phyloP scores from a whole-genome alignment of 2,329 filamentous ascomycete species.

The Monosporascus sp. region DNA sequence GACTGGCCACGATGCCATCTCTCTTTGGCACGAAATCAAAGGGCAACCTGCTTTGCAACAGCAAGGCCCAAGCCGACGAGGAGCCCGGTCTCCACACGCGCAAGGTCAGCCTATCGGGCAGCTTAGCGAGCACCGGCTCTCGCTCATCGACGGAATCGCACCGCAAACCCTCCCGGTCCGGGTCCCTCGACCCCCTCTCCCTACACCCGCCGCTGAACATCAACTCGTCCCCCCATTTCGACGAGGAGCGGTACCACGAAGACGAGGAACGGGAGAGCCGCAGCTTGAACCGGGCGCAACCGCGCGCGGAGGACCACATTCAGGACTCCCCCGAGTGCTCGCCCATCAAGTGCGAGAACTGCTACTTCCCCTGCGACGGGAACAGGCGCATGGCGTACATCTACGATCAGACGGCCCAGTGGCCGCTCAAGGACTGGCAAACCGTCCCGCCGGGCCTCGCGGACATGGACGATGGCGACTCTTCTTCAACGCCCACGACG shows the following conservation, averaged over 20 bases:
- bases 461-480: slow-evolving; percentile 8
- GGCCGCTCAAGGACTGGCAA: slow-evolving; percentile 30
- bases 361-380: slow-evolving; percentile 18
- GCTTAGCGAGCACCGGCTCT: slow-evolving; percentile 22
- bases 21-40: slow-evolving; percentile 25
- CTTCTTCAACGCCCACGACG: slow-evolving; percentile 7
- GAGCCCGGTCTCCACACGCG: slow-evolving; percentile 12
- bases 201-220: slow-evolving; percentile 25
- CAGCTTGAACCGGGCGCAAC: slow-evolving; percentile 16
- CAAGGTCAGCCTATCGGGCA: slow-evolving; percentile 14
- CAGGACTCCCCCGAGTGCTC: slow-evolving; percentile 19
- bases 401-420: slow-evolving; percentile 24
- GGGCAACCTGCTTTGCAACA: slow-evolving; percentile 9
- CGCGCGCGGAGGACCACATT: slow-evolving; percentile 15
- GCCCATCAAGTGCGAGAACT: slow-evolving; percentile 20
- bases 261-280: slow-evolving; percentile 19
- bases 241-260: slow-evolving; percentile 17
- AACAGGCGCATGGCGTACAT: slow-evolving; percentile 16
- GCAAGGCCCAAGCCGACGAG: slow-evolving; percentile 12
- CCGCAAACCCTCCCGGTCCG: slow-evolving; percentile 2
- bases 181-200: slow-evolving; percentile 23
- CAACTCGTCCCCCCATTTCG: slow-evolving; percentile 24
- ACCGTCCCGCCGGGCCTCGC: slow-evolving; percentile 19
- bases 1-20: slow-evolving; percentile 12
- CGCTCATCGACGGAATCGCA: slow-evolving; percentile 17